Evolutionary conservation across 1,284 basidiomycete genomes (phyloP).

Genomic region (Kwoniella shivajii): DNA sequence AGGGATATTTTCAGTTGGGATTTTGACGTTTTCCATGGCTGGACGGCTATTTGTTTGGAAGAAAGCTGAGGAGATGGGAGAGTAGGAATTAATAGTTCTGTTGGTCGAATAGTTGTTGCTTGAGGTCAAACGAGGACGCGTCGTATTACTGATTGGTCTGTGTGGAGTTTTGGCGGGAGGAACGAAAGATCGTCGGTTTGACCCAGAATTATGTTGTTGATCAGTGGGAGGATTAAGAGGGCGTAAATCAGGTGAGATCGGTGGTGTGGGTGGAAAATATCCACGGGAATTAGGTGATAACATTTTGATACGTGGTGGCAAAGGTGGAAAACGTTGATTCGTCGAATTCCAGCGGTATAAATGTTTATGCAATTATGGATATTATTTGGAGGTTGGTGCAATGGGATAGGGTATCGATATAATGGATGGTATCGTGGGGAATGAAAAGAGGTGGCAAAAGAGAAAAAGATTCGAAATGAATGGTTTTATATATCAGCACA

Average conservation of each 20-base stretch:
- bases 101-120: background rate
- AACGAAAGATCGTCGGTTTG: background rate
- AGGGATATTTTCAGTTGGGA: conserved; percentile 51
- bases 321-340: too few relatives aligned
- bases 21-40: conserved; percentile 45
- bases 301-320: background rate
- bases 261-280: conserved; percentile 10
- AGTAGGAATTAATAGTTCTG: too few relatives aligned
- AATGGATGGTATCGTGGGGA: background rate
- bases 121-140: background rate
- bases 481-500: background rate
- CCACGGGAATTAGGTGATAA: background rate
- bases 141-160: background rate
- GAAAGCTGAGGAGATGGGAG: background rate
- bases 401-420: background rate
- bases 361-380: too few relatives aligned
- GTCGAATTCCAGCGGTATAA: too few relatives aligned
- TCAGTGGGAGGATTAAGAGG: background rate
- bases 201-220: background rate
- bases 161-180: background rate
- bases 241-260: conserved; percentile 13
- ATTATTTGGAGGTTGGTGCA: background rate
- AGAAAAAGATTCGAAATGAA: background rate
- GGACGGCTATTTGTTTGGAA: background rate
- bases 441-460: background rate